Conservation (phyloP, 108 stramenopile genomes). For the Cyclotella baltica region DNA sequence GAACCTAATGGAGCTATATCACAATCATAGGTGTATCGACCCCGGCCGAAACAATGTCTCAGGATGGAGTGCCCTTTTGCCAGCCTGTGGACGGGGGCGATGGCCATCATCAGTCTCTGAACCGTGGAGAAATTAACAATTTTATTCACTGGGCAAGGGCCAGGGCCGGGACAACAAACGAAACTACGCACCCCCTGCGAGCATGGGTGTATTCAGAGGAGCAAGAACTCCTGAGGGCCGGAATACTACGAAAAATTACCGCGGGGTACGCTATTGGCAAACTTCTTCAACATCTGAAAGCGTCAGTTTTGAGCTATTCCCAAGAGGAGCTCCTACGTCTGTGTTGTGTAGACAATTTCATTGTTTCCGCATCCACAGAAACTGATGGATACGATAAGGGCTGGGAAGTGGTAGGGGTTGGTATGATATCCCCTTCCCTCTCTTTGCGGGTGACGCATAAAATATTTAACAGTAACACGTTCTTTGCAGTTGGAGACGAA, state of each 20-base stretch:
- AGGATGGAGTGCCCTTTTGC: too few relatives aligned
- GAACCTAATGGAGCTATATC: too few relatives aligned
- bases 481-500: constrained; percentile 1
- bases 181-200: background rate
- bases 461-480: constrained; percentile 11
- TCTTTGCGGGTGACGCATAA: constrained; percentile 25
- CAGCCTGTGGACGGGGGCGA: too few relatives aligned
- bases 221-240: background rate
- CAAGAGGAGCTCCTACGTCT: background rate
- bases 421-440: constrained; percentile 37
- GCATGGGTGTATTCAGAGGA: background rate
- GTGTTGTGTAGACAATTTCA: constrained; percentile 30
- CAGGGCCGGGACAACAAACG: too few relatives aligned
- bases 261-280: constrained; percentile 45
- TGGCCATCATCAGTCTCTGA: background rate
- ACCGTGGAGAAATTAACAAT: background rate
- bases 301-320: background rate
- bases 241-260: constrained; percentile 30
- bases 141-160: background rate
- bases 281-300: constrained; percentile 22
- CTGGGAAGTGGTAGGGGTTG: constrained; percentile 25
- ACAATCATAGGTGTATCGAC: too few relatives aligned
- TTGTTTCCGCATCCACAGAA: background rate
- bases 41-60: too few relatives aligned
- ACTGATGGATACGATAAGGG: background rate